phyloP scores from a whole-genome alignment of 345 rosid genomes.

The Combretum micranthum region DNA sequence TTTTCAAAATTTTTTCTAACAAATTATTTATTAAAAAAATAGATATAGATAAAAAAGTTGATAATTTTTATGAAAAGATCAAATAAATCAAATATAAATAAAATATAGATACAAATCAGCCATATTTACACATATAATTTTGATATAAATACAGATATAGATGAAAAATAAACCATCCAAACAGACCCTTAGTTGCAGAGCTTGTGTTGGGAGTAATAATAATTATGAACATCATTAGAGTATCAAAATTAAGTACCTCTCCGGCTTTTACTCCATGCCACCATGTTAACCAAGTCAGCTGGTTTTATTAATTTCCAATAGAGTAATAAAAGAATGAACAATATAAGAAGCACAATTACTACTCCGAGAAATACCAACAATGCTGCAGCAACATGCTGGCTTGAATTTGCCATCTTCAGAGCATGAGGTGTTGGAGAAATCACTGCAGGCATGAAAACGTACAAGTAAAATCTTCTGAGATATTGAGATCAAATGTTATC shows the following conservation, averaged over 20 bases:
- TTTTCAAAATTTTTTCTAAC: too few relatives aligned
- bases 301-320: constrained; percentile 21
- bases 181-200: neutral
- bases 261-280: neutral
- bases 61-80: too few relatives aligned
- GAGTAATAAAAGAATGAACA: constrained; percentile 22
- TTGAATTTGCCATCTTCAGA: constrained; percentile 6
- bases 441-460: too few relatives aligned
- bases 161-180: too few relatives aligned
- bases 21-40: too few relatives aligned
- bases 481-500: too few relatives aligned
- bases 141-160: too few relatives aligned
- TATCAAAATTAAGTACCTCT: constrained; percentile 12
- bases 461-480: too few relatives aligned
- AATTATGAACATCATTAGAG: neutral
- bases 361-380: constrained; percentile 30
- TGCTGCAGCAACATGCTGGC: constrained; percentile 7
- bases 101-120: too few relatives aligned
- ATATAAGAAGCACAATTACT: constrained; percentile 15
- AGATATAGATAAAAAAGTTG: too few relatives aligned
- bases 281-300: constrained; percentile 10
- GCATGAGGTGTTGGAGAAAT: constrained; percentile 8
- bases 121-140: too few relatives aligned
- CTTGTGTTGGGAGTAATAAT: neutral
- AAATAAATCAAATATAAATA: too few relatives aligned